Evolutionary conservation across 1,284 basidiomycete genomes (phyloP), one percentile per base, ranked within the genome.

Genomic region (Trichosporon sp.): DNA sequence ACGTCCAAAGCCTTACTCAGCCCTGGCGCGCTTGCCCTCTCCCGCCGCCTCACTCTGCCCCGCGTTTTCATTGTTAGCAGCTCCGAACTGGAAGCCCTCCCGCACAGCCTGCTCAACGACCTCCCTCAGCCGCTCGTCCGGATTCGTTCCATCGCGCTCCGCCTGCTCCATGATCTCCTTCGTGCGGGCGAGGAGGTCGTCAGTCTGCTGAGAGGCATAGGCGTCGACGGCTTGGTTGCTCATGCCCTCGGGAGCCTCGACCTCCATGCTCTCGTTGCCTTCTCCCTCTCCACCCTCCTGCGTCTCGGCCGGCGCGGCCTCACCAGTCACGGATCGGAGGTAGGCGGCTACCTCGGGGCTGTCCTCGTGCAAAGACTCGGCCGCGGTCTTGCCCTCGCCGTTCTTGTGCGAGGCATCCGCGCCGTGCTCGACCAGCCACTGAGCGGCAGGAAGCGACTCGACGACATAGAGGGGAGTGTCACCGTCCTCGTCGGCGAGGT

Each of bases 381-480:
- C 88, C 8, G 91, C 88, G n/a, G 87, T 89, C 62, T 89, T 69
- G 13, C 89, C 91, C 70, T 91, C 88, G 32, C 74, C 71, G 75
- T 96, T 95, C 63, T 79, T 82, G 67, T 83, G 81, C 69, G 84
- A 81, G 5, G 88, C 79, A 59, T 84, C 78, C 1, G 92, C 92
- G n/a, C 93, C 93, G 65, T 89, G 86, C 65, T 89, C 85, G 63
- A 96, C 82, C 62, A 95, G 86, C 79, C 85, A 90, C 31, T 82
- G 83, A 0, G 93, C 92, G 0, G 90, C 90, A 60, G 87, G 85
- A 60, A 91, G 75, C 71, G 85, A 85, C 80, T 96, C 93, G 59
- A 91, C 90, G n/a, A 90, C 89, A 81, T 89, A 96, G 16, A 96
- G 82, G 9, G 93, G 92, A 3, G 92, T 95, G 75, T 95, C 93